phyloP scores from a whole-genome alignment of 2,329 filamentous ascomycete species.

The Epichloe brachyelytri region DNA sequence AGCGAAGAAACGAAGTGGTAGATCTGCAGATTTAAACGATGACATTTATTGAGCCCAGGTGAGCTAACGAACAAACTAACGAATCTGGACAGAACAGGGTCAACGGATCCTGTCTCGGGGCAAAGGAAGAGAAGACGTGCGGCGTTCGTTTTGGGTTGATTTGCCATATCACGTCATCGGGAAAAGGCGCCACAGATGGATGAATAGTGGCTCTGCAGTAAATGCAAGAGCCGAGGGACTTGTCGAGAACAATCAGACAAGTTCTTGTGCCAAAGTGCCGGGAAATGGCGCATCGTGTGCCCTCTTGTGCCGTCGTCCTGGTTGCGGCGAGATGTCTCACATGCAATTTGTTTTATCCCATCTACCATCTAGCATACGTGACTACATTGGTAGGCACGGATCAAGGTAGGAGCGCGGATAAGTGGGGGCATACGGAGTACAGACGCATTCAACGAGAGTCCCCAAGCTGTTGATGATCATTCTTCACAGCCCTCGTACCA shows the following conservation, averaged over 20 bases:
- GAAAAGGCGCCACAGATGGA: neutral
- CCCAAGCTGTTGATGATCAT: too few relatives aligned
- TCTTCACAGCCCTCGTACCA: too few relatives aligned
- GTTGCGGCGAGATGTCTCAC: neutral
- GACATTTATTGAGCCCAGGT: neutral
- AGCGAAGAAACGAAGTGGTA: neutral
- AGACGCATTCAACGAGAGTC: too few relatives aligned
- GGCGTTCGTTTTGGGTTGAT: neutral
- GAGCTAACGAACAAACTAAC: neutral
- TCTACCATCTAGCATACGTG: too few relatives aligned
- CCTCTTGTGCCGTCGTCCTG: neutral
- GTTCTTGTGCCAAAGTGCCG: neutral
- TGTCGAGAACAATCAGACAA: neutral
- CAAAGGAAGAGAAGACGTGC: neutral
- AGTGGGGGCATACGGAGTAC: too few relatives aligned
- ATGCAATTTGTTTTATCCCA: too few relatives aligned
- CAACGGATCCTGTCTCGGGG: neutral
- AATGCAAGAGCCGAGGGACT: neutral
- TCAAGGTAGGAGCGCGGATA: too few relatives aligned
- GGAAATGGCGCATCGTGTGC: neutral
- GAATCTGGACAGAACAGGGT: neutral
- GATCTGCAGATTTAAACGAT: neutral
- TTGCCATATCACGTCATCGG: slow-evolving; percentile 3
- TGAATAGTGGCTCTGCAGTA: neutral
- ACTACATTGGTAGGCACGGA: too few relatives aligned